phyloP scores from a whole-genome alignment of 1,139 yeast genomes.

The Geotrichum siamense region DNA sequence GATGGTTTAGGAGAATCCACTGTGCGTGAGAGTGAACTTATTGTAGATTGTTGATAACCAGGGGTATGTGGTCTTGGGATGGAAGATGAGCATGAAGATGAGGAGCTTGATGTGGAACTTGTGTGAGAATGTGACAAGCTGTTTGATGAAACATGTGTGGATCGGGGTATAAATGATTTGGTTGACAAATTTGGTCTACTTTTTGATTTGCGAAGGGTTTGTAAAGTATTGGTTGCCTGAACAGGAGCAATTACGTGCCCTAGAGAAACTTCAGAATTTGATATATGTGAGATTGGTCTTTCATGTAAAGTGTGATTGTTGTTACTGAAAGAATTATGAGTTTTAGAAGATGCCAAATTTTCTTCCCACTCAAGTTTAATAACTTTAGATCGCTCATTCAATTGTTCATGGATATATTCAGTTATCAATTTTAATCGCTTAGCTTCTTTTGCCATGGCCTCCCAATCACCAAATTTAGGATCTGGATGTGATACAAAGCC shows the following conservation, averaged over 20 bases:
- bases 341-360: conserved; percentile 6
- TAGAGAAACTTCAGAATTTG: too few relatives aligned
- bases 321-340: too few relatives aligned
- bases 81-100: not conserved
- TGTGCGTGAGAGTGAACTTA: conserved; percentile 9
- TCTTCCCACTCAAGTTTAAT: conserved; percentile 13
- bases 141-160: not conserved
- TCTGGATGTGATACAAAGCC: too few relatives aligned
- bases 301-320: too few relatives aligned
- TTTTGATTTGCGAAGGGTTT: not conserved
- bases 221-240: too few relatives aligned
- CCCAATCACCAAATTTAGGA: conserved; percentile 2
- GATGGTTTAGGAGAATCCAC: too few relatives aligned
- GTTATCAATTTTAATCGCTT: not conserved
- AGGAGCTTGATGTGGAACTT: not conserved
- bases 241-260: too few relatives aligned
- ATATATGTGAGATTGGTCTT: too few relatives aligned
- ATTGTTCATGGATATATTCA: conserved; percentile 9
- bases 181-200: not conserved
- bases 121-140: not conserved
- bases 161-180: not conserved
- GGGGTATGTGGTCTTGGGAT: not conserved
- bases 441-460: not conserved
- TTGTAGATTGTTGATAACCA: conserved; percentile 10
- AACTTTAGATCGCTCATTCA: conserved; percentile 12